Percentiles rank a stretch among this genome's conserved stretches.
phyloP scores from a whole-genome alignment of 2,329 filamentous ascomycete species.

The Fusarium buxicola region DNA sequence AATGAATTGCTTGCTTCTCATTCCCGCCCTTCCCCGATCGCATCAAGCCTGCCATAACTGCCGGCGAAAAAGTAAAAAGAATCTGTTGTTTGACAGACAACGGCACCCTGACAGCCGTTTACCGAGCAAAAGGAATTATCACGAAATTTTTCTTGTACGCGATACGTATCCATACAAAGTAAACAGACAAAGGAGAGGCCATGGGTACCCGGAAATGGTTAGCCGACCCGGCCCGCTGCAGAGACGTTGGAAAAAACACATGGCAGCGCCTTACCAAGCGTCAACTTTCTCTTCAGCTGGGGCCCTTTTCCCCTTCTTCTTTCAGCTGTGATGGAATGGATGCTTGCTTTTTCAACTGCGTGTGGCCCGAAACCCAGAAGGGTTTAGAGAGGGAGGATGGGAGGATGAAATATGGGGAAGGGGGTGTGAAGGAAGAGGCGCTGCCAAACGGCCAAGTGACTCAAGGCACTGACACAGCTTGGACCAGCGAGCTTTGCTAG shows the following conservation, averaged over 20 bases:
- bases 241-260: constrained; percentile 38
- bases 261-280: constrained; percentile 17
- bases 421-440: neutral
- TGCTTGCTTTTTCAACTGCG: constrained; percentile 1
- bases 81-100: neutral
- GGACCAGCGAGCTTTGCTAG: neutral
- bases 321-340: neutral
- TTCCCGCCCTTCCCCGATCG: neutral
- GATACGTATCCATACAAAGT: constrained; percentile 8
- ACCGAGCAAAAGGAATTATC: constrained; percentile 5
- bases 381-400: neutral
- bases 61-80: neutral
- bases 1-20: too few relatives aligned
- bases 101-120: neutral
- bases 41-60: neutral
- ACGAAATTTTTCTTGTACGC: neutral
- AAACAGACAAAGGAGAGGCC: neutral
- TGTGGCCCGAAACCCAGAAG: neutral
- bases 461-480: constrained; percentile 3
- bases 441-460: too few relatives aligned
- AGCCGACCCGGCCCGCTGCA: constrained; percentile 42
- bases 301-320: neutral
- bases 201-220: constrained; percentile 23
- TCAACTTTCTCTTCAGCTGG: neutral
- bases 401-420: constrained; percentile 5